Evolutionary conservation across 768 basidiomycete genomes (phyloP).

Genomic region (Kwoniella dejecticola): DNA sequence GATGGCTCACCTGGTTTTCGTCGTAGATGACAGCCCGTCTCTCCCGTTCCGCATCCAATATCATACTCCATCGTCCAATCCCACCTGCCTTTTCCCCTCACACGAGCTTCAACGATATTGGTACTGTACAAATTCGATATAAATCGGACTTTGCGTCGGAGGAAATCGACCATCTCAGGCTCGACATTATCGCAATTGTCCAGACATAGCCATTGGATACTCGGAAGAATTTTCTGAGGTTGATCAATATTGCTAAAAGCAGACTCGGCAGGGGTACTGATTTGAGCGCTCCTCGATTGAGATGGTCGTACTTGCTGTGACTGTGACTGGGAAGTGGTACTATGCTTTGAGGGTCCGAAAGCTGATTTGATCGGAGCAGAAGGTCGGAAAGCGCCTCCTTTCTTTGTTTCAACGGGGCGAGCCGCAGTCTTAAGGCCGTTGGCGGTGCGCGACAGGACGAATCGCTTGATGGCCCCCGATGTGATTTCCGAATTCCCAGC

Average conservation of each 20-base stretch:
- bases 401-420: background rate
- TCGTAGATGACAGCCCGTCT: conserved; percentile 9
- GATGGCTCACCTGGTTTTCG: conserved; percentile 15
- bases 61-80: conserved; percentile 31
- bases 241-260: background rate
- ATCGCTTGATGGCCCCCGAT: conserved; percentile 5
- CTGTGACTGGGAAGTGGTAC: too few relatives aligned
- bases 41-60: conserved; percentile 17
- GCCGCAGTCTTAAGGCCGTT: background rate
- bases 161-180: background rate
- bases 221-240: background rate
- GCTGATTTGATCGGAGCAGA: conserved; percentile 1
- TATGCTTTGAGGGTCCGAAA: background rate
- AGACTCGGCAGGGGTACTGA: background rate
- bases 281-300: too few relatives aligned
- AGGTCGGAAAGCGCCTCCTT: conserved; percentile 7
- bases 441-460: conserved; percentile 9
- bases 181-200: conserved; percentile 45
- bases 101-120: conserved; percentile 26
- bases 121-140: conserved; percentile 24
- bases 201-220: conserved; percentile 41
- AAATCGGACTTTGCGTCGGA: conserved; percentile 24
- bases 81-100: conserved; percentile 34
- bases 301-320: too few relatives aligned
- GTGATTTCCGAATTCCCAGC: conserved; percentile 23